Conservation (phyloP, 2,329 filamentous ascomycete species). For the Gremmenia infestans region DNA sequence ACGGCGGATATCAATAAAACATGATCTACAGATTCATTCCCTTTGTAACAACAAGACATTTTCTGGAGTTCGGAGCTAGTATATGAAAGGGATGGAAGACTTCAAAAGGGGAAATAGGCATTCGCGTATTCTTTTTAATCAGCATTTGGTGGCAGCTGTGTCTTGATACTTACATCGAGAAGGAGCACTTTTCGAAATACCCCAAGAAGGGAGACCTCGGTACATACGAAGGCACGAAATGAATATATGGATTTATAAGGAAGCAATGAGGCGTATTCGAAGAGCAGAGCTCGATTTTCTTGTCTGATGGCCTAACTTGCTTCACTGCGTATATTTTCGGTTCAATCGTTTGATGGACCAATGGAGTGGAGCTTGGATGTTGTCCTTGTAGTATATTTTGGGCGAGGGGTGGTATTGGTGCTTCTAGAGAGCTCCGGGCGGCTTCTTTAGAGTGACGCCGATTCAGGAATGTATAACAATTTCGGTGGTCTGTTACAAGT, state of each 20-base stretch:
- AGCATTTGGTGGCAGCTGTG: slow-evolving; percentile 7
- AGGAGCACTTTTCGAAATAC: slow-evolving; percentile 20
- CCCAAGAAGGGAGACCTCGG: slow-evolving; percentile 13
- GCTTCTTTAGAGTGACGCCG: not conserved
- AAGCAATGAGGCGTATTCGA: not conserved
- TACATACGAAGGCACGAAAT: slow-evolving; percentile 18
- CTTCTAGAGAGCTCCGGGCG: not conserved
- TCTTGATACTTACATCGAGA: slow-evolving; percentile 4
- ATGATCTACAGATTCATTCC: not conserved
- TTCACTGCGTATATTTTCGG: not conserved
- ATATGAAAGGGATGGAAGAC: not conserved
- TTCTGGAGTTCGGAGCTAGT: slow-evolving; percentile 15
- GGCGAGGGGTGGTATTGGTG: not conserved
- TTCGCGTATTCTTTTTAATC: slow-evolving; percentile 3
- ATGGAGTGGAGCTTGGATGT: not conserved
- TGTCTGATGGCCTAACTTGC: not conserved
- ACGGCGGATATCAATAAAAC: slow-evolving; percentile 16
- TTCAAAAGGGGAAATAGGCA: not conserved
- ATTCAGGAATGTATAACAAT: not conserved
- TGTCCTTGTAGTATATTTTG: not conserved
- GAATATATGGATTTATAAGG: slow-evolving; percentile 1
- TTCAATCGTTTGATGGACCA: not conserved
- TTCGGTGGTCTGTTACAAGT: not conserved
- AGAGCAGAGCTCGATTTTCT: not conserved
- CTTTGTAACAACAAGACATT: slow-evolving; percentile 15